Evolutionary conservation across 2,329 filamentous ascomycete genomes (phyloP), one percentile per base, ranked within the genome.

Genomic region (Aspergillus brasiliensis): DNA sequence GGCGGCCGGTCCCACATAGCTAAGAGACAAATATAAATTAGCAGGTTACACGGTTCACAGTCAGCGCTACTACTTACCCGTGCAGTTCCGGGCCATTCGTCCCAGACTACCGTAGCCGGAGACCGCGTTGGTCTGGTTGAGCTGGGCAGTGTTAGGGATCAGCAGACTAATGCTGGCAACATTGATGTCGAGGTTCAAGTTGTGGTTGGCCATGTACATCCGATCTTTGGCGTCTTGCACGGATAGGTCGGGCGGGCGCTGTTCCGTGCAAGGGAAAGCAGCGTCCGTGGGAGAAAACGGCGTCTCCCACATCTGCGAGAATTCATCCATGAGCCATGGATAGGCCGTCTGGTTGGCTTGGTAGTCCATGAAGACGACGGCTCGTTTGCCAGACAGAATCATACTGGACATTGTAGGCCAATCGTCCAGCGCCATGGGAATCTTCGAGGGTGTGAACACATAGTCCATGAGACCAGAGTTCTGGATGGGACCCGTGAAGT

Each of bases 191-290:
- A 89, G 83, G 74, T 97, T 97, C 60, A 97, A 83, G 73, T 97
- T 97, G 80, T 97, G 93, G 77, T 97, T 97, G 69, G 90, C 85
- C 71, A 97, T 83, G 73, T 93, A 96, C 76, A 96, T 82, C 46
- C 88, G 83, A 28, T 88, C 81, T 59, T 81, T 79, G 0, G 85
- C 83, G 7, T 85, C 81, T 2, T 82, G 76, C 0, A 73, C 70
- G 2, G 78, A 69, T 59, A 96, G 78, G 46, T 84, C 79, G 0
- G 91, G 91, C 0, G 93, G 92, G 0, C 93, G 88, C 71, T 97
- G 86, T 38, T 88, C 82, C 0, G 80, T 87, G 78, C 93, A 97
- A 0, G 92, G 92, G 73, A 97, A 96, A 0, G 75, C 73, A 3
- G 86, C 78, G 68, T 88, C 76, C 0, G 82, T 85, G 0, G 86